phyloP scores from a whole-genome alignment of 441 rosid species.

The Eruca vesicaria region DNA sequence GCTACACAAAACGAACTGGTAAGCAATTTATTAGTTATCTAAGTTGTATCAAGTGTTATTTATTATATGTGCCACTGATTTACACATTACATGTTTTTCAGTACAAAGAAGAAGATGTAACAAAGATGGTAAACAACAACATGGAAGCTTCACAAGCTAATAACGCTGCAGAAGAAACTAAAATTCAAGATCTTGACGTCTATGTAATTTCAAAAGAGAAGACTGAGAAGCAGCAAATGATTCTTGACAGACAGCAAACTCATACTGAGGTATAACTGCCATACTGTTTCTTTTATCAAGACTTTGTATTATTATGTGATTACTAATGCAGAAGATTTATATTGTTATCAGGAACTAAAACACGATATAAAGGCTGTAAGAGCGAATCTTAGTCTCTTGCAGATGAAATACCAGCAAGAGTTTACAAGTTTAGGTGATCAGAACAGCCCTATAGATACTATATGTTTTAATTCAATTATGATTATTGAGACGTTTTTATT shows the following conservation, averaged over 20 bases:
- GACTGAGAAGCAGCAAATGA: slow-evolving; percentile 49
- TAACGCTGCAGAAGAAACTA: neutral
- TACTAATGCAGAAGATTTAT: neutral
- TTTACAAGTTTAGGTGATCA: slow-evolving; percentile 52
- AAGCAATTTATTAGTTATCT: slow-evolving; percentile 24
- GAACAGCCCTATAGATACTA: neutral
- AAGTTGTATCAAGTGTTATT: neutral
- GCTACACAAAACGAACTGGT: slow-evolving; percentile 53
- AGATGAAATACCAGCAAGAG: slow-evolving; percentile 50
- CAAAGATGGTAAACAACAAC: slow-evolving; percentile 4
- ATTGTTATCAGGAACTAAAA: slow-evolving; percentile 49
- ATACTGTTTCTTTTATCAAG: neutral
- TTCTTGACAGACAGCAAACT: slow-evolving; percentile 61
- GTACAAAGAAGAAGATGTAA: slow-evolving; percentile 21
- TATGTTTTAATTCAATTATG: neutral
- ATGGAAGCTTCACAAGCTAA: slow-evolving; percentile 20
- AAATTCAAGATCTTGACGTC: slow-evolving; percentile 6
- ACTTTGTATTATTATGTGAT: neutral
- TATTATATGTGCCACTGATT: neutral
- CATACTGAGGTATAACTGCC: slow-evolving; percentile 53
- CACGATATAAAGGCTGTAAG: slow-evolving; percentile 43
- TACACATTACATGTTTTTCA: slow-evolving; percentile 13
- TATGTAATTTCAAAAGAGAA: slow-evolving; percentile 25
- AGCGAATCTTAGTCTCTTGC: slow-evolving; percentile 47
- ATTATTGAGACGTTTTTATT: slow-evolving; percentile 9